Percentiles rank a stretch among this genome's conserved stretches.
Conservation (phyloP, 202 grass and related monocot species). For the Eragrostis tef region DNA sequence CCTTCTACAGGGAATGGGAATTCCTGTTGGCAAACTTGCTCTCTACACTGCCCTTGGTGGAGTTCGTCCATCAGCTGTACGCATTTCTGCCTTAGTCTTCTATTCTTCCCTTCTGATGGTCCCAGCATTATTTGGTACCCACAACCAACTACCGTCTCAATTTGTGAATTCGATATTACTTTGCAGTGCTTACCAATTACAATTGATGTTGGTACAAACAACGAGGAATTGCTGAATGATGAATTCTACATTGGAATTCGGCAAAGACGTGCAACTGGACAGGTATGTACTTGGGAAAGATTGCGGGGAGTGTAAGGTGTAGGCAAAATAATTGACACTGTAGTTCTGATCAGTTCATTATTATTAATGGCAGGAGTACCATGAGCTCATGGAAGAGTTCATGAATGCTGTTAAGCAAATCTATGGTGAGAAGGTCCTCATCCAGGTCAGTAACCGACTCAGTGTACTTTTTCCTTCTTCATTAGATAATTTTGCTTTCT, state of each 20-base stretch:
- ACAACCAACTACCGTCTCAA: conserved; percentile 5
- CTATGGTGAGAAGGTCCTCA: conserved; percentile 94
- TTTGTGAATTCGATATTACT: conserved; percentile 11
- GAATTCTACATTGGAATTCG: conserved; percentile 96
- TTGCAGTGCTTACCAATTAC: conserved; percentile 93
- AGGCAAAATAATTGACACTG: conserved; percentile 21
- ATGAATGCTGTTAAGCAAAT: conserved; percentile 86
- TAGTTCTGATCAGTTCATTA: conserved; percentile 36
- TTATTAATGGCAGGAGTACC: conserved; percentile 70
- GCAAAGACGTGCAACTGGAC: conserved; percentile 83
- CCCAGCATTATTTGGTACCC: conserved; percentile 2
- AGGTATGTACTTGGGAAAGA: conserved; percentile 58
- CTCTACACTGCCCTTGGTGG: conserved; percentile 97
- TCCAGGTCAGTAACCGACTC: conserved; percentile 60
- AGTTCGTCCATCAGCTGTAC: conserved; percentile 89
- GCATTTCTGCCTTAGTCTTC: conserved; percentile 19
- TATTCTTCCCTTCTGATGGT: background rate
- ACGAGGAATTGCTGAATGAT: conserved; percentile 81
- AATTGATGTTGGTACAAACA: conserved; percentile 98
- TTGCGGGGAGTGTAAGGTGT: conserved; percentile 31
- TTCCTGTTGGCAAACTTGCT: conserved; percentile 98
- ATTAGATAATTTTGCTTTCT: conserved; percentile 22
- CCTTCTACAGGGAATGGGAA: conserved; percentile 94
- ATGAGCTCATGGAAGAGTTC: conserved; percentile 88
- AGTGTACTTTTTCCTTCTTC: conserved; percentile 34